A percentile compares a stretch with the other conserved stretches of the same genome.
Conservation (phyloP, 2,329 filamentous ascomycete species). For the Calonectria pauciramosa region DNA sequence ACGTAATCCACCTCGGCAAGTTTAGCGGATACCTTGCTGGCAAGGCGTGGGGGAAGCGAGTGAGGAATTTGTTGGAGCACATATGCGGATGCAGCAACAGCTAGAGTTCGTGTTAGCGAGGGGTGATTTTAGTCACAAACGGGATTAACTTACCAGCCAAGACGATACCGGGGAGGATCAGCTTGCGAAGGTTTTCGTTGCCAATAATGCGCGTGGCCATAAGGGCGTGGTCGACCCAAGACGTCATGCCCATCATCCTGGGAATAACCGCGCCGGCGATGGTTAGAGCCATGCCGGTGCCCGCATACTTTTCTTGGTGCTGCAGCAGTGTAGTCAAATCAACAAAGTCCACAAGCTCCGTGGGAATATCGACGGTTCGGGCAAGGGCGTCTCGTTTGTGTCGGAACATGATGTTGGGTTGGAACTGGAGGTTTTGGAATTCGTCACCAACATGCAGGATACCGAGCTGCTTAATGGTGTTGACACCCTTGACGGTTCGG, state of each 20-base stretch:
- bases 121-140: not conserved
- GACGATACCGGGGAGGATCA: conserved; percentile 85
- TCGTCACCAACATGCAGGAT: conserved; percentile 90
- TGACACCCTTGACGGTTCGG: conserved; percentile 85
- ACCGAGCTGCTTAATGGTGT: conserved; percentile 89
- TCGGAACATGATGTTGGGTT: conserved; percentile 93
- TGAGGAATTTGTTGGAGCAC: conserved; percentile 88
- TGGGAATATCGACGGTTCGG: conserved; percentile 87
- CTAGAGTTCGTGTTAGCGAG: conserved; percentile 58
- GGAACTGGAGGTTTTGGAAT: conserved; percentile 88
- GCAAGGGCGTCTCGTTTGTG: conserved; percentile 85
- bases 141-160: conserved; percentile 76
- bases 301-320: conserved; percentile 92
- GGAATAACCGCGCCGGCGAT: conserved; percentile 88
- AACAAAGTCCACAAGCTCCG: conserved; percentile 94
- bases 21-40: conserved; percentile 85
- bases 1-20: conserved; percentile 91
- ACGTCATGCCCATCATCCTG: conserved; percentile 83
- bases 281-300: conserved; percentile 94
- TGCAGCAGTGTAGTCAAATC: conserved; percentile 87
- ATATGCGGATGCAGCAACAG: conserved; percentile 82
- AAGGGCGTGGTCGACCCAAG: conserved; percentile 90
- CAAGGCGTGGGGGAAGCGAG: conserved; percentile 88
- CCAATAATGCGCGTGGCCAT: conserved; percentile 86
- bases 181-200: conserved; percentile 82